phyloP scores from a whole-genome alignment of 2,329 filamentous ascomycete genomes.

The Ceratocystis diversiconidia region DNA sequence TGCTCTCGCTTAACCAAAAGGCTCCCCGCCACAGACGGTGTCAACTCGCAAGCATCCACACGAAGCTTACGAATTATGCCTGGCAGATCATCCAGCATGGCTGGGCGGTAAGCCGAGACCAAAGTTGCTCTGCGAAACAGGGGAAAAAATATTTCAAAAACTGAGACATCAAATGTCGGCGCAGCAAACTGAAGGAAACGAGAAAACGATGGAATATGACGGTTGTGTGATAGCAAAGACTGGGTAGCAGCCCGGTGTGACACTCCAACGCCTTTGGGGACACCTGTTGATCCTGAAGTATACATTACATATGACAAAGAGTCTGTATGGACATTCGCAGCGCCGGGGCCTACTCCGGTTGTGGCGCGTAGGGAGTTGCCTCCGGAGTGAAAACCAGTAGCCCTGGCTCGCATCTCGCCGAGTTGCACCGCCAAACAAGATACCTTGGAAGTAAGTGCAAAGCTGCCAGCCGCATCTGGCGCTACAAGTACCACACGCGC shows the following conservation, averaged over 20 bases:
- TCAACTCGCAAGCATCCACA: conserved; percentile 77
- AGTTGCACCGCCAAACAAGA: conserved; percentile 11
- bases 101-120: conserved; percentile 51
- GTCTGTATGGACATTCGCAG: conserved; percentile 19
- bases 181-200: conserved; percentile 85
- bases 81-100: conserved; percentile 63
- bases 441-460: background rate
- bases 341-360: background rate
- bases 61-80: conserved; percentile 47
- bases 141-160: conserved; percentile 91
- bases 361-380: background rate
- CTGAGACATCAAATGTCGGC: conserved; percentile 85
- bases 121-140: conserved; percentile 60
- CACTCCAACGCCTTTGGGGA: conserved; percentile 74
- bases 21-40: conserved; percentile 72
- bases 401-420: conserved; percentile 25
- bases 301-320: conserved; percentile 81
- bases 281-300: conserved; percentile 78
- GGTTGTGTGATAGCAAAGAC: conserved; percentile 66
- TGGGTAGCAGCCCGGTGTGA: conserved; percentile 71
- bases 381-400: background rate
- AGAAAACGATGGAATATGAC: conserved; percentile 58
- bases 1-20: conserved; percentile 52
- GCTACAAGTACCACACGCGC: conserved; percentile 56
- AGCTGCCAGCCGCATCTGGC: conserved; percentile 28